Base-by-base conservation (phyloP, 2,329 filamentous ascomycete species). In the Penicillium janthinellum region DNA sequence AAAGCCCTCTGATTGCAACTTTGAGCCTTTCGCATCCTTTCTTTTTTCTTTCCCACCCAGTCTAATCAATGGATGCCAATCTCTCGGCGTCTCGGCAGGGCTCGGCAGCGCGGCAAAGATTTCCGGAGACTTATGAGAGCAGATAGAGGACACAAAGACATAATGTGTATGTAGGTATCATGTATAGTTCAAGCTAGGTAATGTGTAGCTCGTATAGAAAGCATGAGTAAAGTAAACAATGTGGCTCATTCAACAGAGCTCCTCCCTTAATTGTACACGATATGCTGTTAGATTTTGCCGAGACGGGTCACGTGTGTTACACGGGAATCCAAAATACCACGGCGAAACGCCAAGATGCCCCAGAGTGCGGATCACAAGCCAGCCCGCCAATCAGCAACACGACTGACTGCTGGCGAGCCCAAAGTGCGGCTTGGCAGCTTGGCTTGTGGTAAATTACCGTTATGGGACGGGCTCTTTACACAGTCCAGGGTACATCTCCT, bases 401-500 rank as follows among this genome's bases (percentile, higher is more conserved):
- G 6, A 8, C 14, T 31, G n/a, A 39, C 15, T 35, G 42, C 50
- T 60, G 48, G 34, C 56, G 38, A 57, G 53, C 56, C 47, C 47
- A 54, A 41, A 42, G 6, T 49, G 57, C 37, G 39, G 25, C 66
- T 68, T 67, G 66, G 66, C 66, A 52, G 20, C 66, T 68, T 67
- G 66, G 66, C 66, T n/a, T 47, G 57, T 57, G 64, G 64, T 64
- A 67, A 66, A 62, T 52, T 55, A 64, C 57, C 57, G 58, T 31
- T 38, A 53, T 62, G 48, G 56, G 56, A 67, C 60, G 55, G 49
- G 28, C 35, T 52, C 57, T 54, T 53, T 56, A 45, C 50, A 41
- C 62, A 34, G 49, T 12, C n/a, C 17, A 17, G 20, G 8, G 8
- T 41, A 10, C 39, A 5, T 15, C 20, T 14, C 42, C 44, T 31